phyloP scores from a whole-genome alignment of 2,329 filamentous ascomycete species.

The Fusarium torreyae region DNA sequence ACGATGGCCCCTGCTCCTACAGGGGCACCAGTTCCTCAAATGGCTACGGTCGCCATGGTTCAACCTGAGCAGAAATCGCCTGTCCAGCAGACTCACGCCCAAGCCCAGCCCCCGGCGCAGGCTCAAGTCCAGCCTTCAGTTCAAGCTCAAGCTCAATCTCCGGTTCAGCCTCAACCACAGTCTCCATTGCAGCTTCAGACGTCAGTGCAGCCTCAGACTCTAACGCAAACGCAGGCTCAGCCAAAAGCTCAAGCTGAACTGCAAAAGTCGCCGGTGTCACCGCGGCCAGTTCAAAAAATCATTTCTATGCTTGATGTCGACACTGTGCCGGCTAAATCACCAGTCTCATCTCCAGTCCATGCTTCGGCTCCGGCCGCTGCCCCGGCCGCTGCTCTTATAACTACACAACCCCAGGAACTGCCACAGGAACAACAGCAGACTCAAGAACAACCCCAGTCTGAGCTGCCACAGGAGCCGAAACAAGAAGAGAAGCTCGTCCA shows the following conservation, averaged over 20 bases:
- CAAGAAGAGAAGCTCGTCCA: constrained; percentile 14
- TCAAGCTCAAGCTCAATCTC: constrained; percentile 10
- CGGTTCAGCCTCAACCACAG: constrained; percentile 9
- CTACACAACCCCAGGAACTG: constrained; percentile 20
- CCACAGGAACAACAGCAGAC: constrained; percentile 10
- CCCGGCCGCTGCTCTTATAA: background rate
- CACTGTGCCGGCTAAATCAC: constrained; percentile 3
- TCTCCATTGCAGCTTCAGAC: constrained; percentile 5
- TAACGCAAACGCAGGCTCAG: constrained; percentile 2
- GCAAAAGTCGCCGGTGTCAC: constrained; percentile 6
- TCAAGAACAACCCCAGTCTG: constrained; percentile 1
- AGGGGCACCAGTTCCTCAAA: constrained; percentile 16
- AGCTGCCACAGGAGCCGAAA: constrained; percentile 13
- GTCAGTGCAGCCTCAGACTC: constrained; percentile 7
- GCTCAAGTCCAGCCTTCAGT: constrained; percentile 8
- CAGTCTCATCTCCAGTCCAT: constrained; percentile 3
- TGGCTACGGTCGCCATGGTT: constrained; percentile 28
- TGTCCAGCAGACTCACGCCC: constrained; percentile 13
- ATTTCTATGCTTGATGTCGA: constrained; percentile 37
- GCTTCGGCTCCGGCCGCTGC: background rate
- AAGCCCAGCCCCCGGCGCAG: constrained; percentile 12
- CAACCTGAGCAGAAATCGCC: constrained; percentile 24
- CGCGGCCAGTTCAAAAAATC: constrained; percentile 22
- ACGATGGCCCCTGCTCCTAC: constrained; percentile 7
- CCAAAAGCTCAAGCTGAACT: constrained; percentile 1